Conservation (phyloP, 2,329 filamentous ascomycete genomes). For the Fusarium sp. region DNA sequence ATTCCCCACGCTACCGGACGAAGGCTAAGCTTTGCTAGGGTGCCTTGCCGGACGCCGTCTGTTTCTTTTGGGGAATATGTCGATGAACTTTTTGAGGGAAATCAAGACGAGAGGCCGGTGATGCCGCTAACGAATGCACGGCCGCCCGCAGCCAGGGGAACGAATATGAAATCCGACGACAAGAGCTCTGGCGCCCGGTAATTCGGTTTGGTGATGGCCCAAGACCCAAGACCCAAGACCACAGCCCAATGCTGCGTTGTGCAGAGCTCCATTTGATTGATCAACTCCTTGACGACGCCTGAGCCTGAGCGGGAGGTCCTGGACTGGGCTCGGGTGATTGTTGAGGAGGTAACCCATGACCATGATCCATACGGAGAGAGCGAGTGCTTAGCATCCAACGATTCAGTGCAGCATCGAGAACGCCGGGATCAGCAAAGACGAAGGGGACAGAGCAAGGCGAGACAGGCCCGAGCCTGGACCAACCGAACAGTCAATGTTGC, state of each 20-base stretch:
- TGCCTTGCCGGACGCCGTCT: slow-evolving; percentile 27
- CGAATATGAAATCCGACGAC: slow-evolving; percentile 25
- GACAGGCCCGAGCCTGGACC: slow-evolving; percentile 33
- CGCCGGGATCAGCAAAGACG: slow-evolving; percentile 10
- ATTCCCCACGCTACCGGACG: slow-evolving; percentile 33
- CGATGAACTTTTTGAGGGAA: slow-evolving; percentile 27
- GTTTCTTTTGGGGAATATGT: slow-evolving; percentile 30
- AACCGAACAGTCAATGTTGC: slow-evolving; percentile 9
- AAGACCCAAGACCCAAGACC: background rate
- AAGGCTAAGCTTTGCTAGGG: slow-evolving; percentile 40
- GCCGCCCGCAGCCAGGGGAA: slow-evolving; percentile 18
- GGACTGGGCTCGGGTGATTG: background rate
- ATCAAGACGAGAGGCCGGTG: slow-evolving; percentile 23
- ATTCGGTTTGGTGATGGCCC: slow-evolving; percentile 3
- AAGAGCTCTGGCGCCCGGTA: background rate
- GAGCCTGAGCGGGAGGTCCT: background rate
- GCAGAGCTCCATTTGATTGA: background rate
- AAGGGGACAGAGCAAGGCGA: slow-evolving; percentile 12
- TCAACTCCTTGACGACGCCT: background rate
- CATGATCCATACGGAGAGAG: background rate
- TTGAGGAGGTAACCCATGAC: slow-evolving; percentile 15
- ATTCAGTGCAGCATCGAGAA: slow-evolving; percentile 17
- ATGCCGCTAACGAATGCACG: slow-evolving; percentile 38
- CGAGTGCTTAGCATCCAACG: slow-evolving; percentile 20
- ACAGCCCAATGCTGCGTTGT: slow-evolving; percentile 4